Base-by-base conservation (phyloP, 495 filamentous ascomycete genomes). In the Stereocaulon alpinum region DNA sequence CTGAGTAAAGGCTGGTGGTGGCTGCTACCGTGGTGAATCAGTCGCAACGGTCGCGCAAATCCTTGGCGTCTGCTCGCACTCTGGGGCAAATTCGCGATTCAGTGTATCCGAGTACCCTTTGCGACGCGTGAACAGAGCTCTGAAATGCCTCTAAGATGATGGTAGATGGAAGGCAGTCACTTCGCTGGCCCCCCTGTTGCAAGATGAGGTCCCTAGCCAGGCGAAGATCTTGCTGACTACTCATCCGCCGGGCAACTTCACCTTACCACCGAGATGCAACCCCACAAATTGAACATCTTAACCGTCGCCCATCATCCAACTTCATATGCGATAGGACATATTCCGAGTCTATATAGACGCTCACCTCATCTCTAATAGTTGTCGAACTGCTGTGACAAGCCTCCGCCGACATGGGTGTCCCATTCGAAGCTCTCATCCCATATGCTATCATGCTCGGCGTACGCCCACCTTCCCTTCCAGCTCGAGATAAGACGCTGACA, bases 351-450 rank as follows among this genome's bases (percentile, higher is more conserved):
- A 4, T 30, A 11, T 14, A 14, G 49, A 4, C 22, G 9, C 2
- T 20, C 30, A 53, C 32, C 14, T 41, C 47, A 40, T 2, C 11
- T 24, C 24, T 24, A 24, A 24, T 24, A 24, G 24, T 24, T 1
- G 41, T 18, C 9, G 6, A 27, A 12, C 5, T 45, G 2, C 34
- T 49, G 32, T 15, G 37, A 9, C 29, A 60, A 49, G 44, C 11
- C 58, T 4, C n/a, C 24, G 29, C 59, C 80, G 80, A 67, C 51
- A 97, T 97, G 93, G 89, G 86, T 71, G 83, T 98, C 63, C 93
- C 93, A 55, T 97, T 97, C 77, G 93, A 98, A 80, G 85, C 91
- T 60, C 76, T 98, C 66, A 74, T 98, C 70, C 93, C 93, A 50
- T 97, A 95, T 76, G 93, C 80, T 65, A 91, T 96, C 79, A 88